Evolutionary conservation across 2,329 filamentous ascomycete genomes (phyloP).

Genomic region (Pseudodiploospora longispora): DNA sequence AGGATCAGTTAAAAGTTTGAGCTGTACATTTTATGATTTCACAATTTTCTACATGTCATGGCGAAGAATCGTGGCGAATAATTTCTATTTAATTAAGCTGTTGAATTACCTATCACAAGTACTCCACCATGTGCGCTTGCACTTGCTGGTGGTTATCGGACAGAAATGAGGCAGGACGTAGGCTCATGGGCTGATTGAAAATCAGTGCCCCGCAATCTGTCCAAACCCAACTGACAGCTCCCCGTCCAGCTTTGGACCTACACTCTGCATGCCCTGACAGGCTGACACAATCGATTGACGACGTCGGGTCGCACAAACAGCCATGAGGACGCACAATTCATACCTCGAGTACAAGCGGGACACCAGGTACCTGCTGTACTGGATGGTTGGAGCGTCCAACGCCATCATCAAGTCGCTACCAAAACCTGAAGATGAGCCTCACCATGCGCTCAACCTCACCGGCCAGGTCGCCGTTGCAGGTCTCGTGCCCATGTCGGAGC

Average conservation of each 20-base stretch:
- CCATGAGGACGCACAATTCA: conserved; percentile 30
- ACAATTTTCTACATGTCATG: too few relatives aligned
- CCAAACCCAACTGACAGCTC: neutral
- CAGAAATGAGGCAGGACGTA: too few relatives aligned
- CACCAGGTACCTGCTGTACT: conserved; percentile 27
- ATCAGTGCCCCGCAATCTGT: conserved; percentile 2
- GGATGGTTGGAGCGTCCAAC: conserved; percentile 32
- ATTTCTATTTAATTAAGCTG: too few relatives aligned
- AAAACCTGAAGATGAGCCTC: conserved; percentile 8
- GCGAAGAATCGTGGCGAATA: too few relatives aligned
- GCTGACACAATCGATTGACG: too few relatives aligned
- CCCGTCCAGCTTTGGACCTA: too few relatives aligned
- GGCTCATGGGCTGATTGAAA: too few relatives aligned
- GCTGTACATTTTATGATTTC: neutral
- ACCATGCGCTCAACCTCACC: conserved; percentile 24
- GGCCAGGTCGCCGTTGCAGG: conserved; percentile 27
- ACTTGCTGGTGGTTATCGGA: too few relatives aligned
- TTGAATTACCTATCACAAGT: too few relatives aligned
- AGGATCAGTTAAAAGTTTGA: conserved; percentile 15
- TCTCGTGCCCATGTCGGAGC: conserved; percentile 30
- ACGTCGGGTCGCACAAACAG: conserved; percentile 20
- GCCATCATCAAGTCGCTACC: conserved; percentile 20
- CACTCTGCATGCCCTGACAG: too few relatives aligned
- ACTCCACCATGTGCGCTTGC: too few relatives aligned
- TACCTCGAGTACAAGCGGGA: conserved; percentile 33